These are phyloP conservation scores for Leishmania turanica DNA, from an alignment of 208 protist genomes.

Conservation along the genomic window DNA sequence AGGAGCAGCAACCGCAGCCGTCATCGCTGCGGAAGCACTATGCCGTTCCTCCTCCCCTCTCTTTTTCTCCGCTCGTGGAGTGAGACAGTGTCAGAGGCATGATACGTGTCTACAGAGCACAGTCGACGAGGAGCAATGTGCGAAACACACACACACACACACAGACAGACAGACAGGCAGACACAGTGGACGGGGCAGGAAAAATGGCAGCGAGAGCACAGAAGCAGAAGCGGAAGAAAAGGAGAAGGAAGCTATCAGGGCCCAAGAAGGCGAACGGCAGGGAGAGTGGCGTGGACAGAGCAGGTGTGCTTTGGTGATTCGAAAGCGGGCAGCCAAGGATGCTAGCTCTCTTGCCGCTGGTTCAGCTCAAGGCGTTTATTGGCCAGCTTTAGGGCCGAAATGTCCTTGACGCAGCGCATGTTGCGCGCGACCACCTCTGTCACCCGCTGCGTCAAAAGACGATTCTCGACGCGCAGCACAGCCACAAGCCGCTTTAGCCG, in stretches of 20 bases:
- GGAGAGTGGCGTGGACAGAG: background rate
- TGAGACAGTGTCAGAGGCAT: background rate
- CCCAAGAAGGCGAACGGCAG: background rate
- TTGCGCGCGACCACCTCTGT: constrained; percentile 30
- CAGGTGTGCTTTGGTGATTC: background rate
- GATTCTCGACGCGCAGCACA: constrained; percentile 35
- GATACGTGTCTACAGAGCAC: background rate
- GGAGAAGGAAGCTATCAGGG: background rate
- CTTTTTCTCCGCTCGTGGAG: background rate
- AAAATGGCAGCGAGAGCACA: background rate
- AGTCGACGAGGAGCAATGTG: background rate
- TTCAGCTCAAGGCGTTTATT: constrained; percentile 6
- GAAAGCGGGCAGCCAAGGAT: background rate
- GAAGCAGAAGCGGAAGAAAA: background rate
- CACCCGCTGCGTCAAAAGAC: constrained; percentile 32
- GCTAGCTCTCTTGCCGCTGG: background rate
- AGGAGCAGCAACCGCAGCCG: background rate
- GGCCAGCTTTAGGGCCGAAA: constrained; percentile 29
- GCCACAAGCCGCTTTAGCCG: constrained; percentile 10
- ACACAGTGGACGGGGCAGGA: background rate
- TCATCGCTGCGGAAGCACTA: background rate
- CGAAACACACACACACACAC: background rate
- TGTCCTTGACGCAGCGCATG: constrained; percentile 24
- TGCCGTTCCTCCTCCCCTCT: background rate
- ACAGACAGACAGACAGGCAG: background rate